phyloP scores from a whole-genome alignment of 2,329 filamentous ascomycete genomes.

The Fusarium foetens region DNA sequence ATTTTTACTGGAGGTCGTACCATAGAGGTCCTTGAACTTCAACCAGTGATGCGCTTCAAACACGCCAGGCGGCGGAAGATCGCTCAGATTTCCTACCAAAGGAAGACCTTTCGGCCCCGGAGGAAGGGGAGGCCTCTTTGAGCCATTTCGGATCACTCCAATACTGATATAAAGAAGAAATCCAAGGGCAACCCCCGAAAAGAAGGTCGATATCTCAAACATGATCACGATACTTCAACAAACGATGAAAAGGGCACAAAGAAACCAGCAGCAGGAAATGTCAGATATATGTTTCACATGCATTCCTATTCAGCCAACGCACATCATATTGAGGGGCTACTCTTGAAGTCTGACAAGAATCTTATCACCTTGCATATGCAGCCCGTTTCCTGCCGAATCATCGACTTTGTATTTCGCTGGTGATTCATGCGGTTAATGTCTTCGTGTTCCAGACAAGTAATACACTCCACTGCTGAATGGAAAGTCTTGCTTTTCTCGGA shows the following conservation, averaged over 20 bases:
- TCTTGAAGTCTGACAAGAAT: not conserved
- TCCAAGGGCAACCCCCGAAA: not conserved
- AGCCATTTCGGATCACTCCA: not conserved
- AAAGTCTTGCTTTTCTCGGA: not conserved
- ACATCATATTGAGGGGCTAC: not conserved
- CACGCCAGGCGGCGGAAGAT: slow-evolving; percentile 12
- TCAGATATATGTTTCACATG: not conserved
- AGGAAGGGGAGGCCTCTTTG: slow-evolving; percentile 1
- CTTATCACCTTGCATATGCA: not conserved
- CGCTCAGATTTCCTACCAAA: slow-evolving; percentile 23
- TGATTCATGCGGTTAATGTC: not conserved
- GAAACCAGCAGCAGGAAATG: accelerated
- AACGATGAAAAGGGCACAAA: no score
- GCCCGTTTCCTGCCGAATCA: not conserved
- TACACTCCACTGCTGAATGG: accelerated
- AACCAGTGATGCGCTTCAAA: slow-evolving; percentile 35
- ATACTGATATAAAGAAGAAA: not conserved
- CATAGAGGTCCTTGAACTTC: slow-evolving; percentile 31
- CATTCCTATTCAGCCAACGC: not conserved
- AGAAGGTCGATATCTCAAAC: not conserved
- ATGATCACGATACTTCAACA: not conserved
- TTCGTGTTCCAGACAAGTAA: accelerated
- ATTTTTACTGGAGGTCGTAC: not conserved
- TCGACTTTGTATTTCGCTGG: not conserved
- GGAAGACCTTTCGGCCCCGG: slow-evolving; percentile 33